Conservation (phyloP, 2,329 filamentous ascomycete species). For the Cladosporium halotolerans region DNA sequence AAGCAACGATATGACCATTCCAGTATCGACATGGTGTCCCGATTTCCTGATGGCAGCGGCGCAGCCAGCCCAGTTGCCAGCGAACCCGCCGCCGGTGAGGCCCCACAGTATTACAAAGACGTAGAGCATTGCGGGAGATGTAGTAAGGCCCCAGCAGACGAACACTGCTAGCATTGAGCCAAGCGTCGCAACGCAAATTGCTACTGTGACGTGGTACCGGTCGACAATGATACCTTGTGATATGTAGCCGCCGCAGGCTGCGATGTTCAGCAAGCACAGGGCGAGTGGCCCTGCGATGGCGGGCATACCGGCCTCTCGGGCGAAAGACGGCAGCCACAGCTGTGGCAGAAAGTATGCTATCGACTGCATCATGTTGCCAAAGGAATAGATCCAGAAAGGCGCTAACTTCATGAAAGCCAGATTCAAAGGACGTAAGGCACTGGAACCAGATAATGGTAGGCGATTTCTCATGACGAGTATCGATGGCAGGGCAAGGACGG, state of each 20-base stretch:
- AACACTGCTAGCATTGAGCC: constrained; percentile 35
- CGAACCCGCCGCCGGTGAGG: constrained; percentile 35
- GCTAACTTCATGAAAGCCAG: constrained; percentile 31
- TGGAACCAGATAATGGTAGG: constrained; percentile 15
- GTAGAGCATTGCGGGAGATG: constrained; percentile 36
- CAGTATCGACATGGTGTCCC: constrained; percentile 13
- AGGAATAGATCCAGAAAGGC: constrained; percentile 40
- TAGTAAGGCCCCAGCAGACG: constrained; percentile 43
- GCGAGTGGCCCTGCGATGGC: constrained; percentile 32
- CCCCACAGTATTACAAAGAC: constrained; percentile 40
- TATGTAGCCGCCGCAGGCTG: constrained; percentile 33
- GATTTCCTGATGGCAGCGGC: constrained; percentile 18
- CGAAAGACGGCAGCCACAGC: constrained; percentile 39
- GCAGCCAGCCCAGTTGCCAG: constrained; percentile 31
- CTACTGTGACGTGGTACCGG: constrained; percentile 34
- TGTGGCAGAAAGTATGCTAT: constrained; percentile 40
- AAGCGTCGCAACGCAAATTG: constrained; percentile 33
- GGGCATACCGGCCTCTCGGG: constrained; percentile 32
- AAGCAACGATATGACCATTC: constrained; percentile 12
- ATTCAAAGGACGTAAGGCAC: constrained; percentile 25
- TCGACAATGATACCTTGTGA: constrained; percentile 36
- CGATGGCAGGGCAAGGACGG: constrained; percentile 15
- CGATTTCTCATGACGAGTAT: constrained; percentile 16
- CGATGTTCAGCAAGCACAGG: constrained; percentile 36
- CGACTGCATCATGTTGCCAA: constrained; percentile 36